Evolutionary conservation across 139 green algal genomes (phyloP).

Genomic region (Closterium sp.): DNA sequence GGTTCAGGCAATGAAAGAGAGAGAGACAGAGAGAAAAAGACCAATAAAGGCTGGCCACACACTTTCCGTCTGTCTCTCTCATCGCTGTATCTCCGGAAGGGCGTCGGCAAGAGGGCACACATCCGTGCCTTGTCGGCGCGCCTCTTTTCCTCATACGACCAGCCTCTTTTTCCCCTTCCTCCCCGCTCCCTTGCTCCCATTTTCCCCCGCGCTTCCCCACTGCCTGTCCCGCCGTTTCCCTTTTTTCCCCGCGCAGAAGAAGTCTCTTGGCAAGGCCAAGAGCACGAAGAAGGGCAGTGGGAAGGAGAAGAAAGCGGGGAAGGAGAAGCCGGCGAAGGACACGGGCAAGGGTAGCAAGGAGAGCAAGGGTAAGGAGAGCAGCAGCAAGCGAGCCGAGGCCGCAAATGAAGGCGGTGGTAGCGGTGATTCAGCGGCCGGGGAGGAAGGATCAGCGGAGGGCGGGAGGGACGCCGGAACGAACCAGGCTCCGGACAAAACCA

Average conservation of each 20-base stretch:
- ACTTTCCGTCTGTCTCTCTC: no score
- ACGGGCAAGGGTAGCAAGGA: background rate
- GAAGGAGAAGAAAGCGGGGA: background rate
- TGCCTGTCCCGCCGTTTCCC: background rate
- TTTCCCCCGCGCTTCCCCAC: background rate
- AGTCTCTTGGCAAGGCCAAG: background rate
- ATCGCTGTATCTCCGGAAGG: no score
- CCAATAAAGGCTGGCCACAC: background rate
- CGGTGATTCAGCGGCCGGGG: background rate
- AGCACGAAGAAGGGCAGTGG: background rate
- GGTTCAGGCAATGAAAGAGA: no score
- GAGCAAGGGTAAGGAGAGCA: background rate
- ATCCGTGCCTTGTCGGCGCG: background rate
- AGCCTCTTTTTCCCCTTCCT: background rate
- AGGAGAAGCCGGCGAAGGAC: background rate
- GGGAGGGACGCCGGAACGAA: background rate
- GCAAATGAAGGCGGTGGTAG: background rate
- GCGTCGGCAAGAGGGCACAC: background rate
- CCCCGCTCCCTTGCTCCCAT: background rate
- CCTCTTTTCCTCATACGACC: no score
- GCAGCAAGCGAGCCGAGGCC: background rate
- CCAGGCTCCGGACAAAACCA: background rate
- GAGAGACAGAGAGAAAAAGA: background rate
- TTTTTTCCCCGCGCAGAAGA: background rate
- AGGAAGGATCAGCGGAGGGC: background rate